Percentiles rank a stretch among this genome's conserved stretches.
Conservation (phyloP, 192 early-diverging fungal genomes). For the Martensiomyces pterosporus region DNA sequence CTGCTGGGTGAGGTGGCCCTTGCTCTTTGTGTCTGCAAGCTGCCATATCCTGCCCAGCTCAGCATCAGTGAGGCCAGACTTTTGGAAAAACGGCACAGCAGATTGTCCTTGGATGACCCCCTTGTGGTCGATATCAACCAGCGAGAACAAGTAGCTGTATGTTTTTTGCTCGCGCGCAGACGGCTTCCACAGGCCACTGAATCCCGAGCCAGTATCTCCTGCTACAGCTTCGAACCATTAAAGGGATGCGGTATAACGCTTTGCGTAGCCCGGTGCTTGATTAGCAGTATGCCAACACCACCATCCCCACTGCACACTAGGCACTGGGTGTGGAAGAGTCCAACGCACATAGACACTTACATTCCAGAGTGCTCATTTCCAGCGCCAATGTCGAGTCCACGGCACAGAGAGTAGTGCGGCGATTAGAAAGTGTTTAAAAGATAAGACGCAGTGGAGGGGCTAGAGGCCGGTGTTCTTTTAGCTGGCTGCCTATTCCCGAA, state of each 20-base stretch:
- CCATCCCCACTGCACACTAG: no score
- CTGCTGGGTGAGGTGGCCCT: conserved; percentile 66
- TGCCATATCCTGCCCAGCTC: conserved; percentile 82
- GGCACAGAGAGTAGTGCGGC: no score
- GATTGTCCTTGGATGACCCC: conserved; percentile 64
- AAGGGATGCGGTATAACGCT: no score
- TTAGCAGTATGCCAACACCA: no score
- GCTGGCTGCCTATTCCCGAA: no score
- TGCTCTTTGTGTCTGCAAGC: conserved; percentile 69
- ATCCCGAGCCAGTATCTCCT: not conserved
- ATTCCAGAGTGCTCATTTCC: not conserved
- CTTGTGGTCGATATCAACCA: conserved; percentile 57
- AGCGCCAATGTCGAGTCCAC: no score
- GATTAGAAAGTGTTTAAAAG: no score
- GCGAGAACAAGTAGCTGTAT: conserved; percentile 59
- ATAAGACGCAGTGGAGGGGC: no score
- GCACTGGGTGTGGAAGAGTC: no score
- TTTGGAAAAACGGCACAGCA: conserved; percentile 71
- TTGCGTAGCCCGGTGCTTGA: no score
- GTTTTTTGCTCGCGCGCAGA: conserved; percentile 58
- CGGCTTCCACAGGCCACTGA: conserved; percentile 46
- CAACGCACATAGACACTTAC: not conserved
- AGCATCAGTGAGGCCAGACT: conserved; percentile 60
- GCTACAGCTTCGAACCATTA: no score
- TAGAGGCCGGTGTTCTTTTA: no score